A percentile compares a stretch with the other conserved stretches of the same genome.
phyloP scores from a whole-genome alignment of 768 basidiomycete species.

The Mycena belliarum region DNA sequence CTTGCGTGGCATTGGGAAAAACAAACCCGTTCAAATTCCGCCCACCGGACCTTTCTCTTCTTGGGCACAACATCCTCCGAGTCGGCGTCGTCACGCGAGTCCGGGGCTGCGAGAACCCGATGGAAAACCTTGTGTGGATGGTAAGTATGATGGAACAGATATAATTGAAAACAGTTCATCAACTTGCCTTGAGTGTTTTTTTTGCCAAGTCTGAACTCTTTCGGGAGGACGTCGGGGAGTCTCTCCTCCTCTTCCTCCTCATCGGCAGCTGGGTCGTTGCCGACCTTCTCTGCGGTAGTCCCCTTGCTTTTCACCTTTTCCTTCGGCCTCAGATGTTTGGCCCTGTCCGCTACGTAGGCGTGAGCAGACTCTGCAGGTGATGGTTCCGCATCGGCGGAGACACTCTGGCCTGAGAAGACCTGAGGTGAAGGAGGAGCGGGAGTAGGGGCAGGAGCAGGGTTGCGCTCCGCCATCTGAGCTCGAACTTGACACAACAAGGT shows the following conservation, averaged over 20 bases:
- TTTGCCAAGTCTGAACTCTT: slow-evolving; percentile 18
- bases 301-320: slow-evolving; percentile 15
- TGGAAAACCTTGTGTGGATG: slow-evolving; percentile 3
- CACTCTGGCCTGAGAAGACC: too few species aligned
- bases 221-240: slow-evolving; percentile 17
- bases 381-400: not conserved
- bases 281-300: not conserved
- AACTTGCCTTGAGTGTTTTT: slow-evolving; percentile 13
- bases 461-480: not conserved
- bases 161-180: too few species aligned
- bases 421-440: too few species aligned
- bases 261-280: not conserved
- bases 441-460: not conserved
- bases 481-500: not conserved
- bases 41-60: slow-evolving; percentile 21
- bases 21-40: slow-evolving; percentile 19
- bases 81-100: not conserved
- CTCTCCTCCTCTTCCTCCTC: slow-evolving; percentile 7
- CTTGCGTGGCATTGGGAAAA: not conserved
- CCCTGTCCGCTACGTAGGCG: slow-evolving; percentile 1
- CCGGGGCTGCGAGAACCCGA: slow-evolving; percentile 13
- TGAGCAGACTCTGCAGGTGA: slow-evolving; percentile 4
- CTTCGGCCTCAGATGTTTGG: not conserved
- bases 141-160: not conserved
- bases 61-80: not conserved